phyloP scores from a whole-genome alignment of 1,284 basidiomycete species.

The Trametes hirsuta region DNA sequence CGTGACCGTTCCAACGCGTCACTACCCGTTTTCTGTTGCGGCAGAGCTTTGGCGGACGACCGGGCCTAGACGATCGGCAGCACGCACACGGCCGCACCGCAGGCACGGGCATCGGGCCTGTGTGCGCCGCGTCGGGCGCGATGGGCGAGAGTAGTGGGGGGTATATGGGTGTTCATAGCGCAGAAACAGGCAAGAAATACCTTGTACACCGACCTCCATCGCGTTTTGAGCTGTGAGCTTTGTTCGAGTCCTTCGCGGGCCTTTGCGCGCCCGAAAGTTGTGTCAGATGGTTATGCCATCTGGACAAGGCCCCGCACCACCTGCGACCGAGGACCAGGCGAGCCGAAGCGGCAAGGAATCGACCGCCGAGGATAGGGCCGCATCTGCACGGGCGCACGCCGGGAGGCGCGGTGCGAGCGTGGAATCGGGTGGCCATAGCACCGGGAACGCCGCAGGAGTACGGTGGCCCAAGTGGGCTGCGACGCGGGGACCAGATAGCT shows the following conservation, averaged over 20 bases:
- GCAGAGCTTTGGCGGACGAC: conserved; percentile 2
- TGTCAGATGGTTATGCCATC: background rate
- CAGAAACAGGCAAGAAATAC: background rate
- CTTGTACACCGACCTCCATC: conserved; percentile 10
- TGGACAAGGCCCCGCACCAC: background rate
- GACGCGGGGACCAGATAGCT: conserved; percentile 3
- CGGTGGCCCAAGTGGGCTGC: conserved; percentile 1
- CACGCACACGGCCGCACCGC: background rate
- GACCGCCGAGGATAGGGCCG: background rate
- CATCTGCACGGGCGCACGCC: conserved; percentile 8
- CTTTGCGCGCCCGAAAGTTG: background rate
- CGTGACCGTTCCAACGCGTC: conserved; percentile 28
- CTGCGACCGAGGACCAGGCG: background rate
- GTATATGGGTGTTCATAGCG: background rate
- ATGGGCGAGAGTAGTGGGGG: background rate
- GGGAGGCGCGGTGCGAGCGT: conserved; percentile 11
- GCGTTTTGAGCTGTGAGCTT: background rate
- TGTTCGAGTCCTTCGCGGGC: background rate
- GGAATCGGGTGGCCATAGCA: background rate
- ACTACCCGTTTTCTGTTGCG: conserved; percentile 6
- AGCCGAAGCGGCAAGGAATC: background rate
- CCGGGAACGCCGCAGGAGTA: background rate
- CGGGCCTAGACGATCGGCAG: conserved; percentile 7
- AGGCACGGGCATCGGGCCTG: background rate
- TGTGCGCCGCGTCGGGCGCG: background rate